These are phyloP conservation scores for Glycine soja DNA, from an alignment of 306 rosid species.

Conservation along the genomic window DNA sequence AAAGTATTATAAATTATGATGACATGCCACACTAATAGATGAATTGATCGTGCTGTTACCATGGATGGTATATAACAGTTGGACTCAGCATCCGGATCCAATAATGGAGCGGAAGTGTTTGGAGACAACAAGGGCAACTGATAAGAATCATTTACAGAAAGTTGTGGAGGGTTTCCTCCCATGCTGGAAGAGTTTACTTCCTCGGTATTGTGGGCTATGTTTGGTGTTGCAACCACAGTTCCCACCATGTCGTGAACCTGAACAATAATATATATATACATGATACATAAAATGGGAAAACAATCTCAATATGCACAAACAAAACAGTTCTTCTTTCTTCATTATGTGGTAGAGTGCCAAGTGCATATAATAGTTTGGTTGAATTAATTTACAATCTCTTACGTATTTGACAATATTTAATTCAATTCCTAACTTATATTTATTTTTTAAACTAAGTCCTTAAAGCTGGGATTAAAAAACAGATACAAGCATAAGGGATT, in stretches of 20 bases:
- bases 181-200: neutral
- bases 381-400: too few relatives aligned
- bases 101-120: neutral
- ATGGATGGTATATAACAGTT: neutral
- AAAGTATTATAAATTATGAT: neutral
- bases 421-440: too few relatives aligned
- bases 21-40: neutral
- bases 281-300: neutral
- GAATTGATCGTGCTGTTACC: slow-evolving; percentile 13
- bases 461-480: too few relatives aligned
- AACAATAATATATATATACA: neutral
- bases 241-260: neutral
- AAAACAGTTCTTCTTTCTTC: neutral
- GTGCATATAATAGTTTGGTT: neutral
- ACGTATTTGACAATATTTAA: too few relatives aligned
- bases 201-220: neutral
- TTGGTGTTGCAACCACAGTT: neutral
- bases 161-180: neutral
- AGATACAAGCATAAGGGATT: too few relatives aligned
- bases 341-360: neutral
- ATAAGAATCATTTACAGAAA: neutral
- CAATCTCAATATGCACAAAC: neutral
- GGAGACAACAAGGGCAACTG: neutral
- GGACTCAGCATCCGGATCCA: neutral
- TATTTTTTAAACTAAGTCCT: too few relatives aligned